A percentile compares a stretch with the other conserved stretches of the same genome.
Conservation (phyloP, 371 early-diverging fungal genomes). For the Mucor saturninus region DNA sequence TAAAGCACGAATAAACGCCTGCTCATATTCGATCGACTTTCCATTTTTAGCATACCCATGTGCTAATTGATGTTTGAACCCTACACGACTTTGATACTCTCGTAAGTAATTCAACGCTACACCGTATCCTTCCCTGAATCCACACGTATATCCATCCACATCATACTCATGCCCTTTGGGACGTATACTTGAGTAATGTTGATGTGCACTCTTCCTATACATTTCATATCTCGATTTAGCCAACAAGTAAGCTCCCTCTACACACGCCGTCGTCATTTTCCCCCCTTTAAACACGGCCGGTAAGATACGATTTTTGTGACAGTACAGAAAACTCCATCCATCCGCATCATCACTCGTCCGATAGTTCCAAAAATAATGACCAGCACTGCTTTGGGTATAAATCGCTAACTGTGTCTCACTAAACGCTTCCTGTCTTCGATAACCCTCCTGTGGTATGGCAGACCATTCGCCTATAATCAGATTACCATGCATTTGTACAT, state of each 20-base stretch:
- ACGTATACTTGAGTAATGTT: no score
- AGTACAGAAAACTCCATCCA: constrained; percentile 40
- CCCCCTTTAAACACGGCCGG: no score
- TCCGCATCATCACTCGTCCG: constrained; percentile 37
- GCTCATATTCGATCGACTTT: background rate
- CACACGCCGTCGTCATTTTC: no score
- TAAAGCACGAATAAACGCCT: no score
- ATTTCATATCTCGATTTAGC: background rate
- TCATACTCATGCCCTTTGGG: no score
- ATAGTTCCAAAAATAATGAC: constrained; percentile 41
- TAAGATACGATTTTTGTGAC: constrained; percentile 17
- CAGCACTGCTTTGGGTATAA: constrained; percentile 27
- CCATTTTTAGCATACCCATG: background rate
- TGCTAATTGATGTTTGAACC: background rate
- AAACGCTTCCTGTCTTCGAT: no score
- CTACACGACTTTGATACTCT: background rate
- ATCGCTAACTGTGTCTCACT: constrained; percentile 1
- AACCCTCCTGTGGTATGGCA: no score
- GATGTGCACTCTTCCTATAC: no score
- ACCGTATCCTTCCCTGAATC: background rate
- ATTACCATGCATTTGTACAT: no score
- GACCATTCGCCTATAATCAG: no score
- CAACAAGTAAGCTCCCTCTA: no score
- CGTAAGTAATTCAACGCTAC: background rate
- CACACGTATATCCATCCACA: background rate